These are phyloP conservation scores for Camellia granthamiana DNA, from an alignment of 148 eudicot genomes.

Conservation along the genomic window DNA sequence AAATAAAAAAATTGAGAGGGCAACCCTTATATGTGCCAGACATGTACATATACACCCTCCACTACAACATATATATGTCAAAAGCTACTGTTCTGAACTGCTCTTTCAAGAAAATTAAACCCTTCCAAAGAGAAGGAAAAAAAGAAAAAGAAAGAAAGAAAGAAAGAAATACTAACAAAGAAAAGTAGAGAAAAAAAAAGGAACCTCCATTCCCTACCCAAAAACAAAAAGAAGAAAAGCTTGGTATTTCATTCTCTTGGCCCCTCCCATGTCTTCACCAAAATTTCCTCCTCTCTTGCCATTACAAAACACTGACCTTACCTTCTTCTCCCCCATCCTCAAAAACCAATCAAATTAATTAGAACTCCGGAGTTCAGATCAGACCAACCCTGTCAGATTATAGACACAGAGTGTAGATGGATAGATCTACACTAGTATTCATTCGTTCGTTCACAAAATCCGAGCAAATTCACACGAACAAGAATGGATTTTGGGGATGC, in stretches of 20 bases:
- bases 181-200: background rate
- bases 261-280: conserved; percentile 11
- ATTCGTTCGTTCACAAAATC: conserved; percentile 6
- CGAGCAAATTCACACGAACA: background rate
- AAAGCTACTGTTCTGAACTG: conserved; percentile 13
- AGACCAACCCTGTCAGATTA: conserved; percentile 22
- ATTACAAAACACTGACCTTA: conserved; percentile 11
- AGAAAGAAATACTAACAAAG: background rate
- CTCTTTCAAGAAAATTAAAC: conserved; percentile 14
- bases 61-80: conserved; percentile 18
- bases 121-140: background rate
- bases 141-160: background rate
- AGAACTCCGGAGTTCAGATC: background rate
- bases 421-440: conserved; percentile 6
- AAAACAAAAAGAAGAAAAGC: conserved; percentile 5
- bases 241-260: conserved; percentile 11
- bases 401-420: conserved; percentile 16
- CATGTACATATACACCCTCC: conserved; percentile 26
- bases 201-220: conserved; percentile 10
- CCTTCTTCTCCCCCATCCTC: conserved; percentile 2
- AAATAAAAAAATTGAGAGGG: conserved; percentile 21
- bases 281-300: conserved; percentile 15
- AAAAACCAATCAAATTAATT: conserved; percentile 27
- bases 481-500: background rate
- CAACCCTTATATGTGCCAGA: conserved; percentile 17